Evolutionary conservation across 805 yeast genomes (phyloP), one percentile per base, ranked within the genome.

Genomic region (Pichia ethanolica): DNA sequence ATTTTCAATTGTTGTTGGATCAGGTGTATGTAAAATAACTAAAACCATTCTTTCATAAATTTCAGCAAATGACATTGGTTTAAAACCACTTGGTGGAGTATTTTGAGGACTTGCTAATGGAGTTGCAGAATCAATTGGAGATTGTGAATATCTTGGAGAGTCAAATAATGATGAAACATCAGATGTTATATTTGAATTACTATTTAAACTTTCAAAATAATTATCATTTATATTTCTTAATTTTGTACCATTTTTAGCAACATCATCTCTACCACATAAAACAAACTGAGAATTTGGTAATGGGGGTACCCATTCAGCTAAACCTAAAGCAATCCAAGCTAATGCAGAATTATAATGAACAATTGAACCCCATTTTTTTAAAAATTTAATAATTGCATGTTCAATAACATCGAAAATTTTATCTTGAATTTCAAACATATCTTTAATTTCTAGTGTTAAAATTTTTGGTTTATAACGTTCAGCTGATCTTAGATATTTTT

Each of bases 291-390:
- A 74, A 44, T 72, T 70, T 13, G 71, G 70, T 37, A 79, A 66
- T 1, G 86, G 88, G 6, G 95, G 90, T 34, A 81, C 75, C 96
- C 96, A 89, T 64, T 89, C 96, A 0, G 96, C 91, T 42, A 90
- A 68, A 10, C 89, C 89, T 34, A 88, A 67, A 0, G 96, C 97
- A 20, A 87, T 78, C 96, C 96, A 89, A 3, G 91, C 75, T 58
- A 89, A 72, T 0, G 95, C 90, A 41, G 83, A 74, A 64, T 88
- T 93, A 62, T 90, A 90, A 56, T 81, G 81, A 47, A 87, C 77
- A 49, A 82, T 72, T 37, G 73, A 71, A 7, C 93, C 90, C 95
- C 96, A 89, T 68, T 87, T 87, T 33, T 66, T 67, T 38, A 86
- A 67, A 61, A 90, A 90, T 49, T 75, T 74, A 41, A 73, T 59